Base-by-base conservation (phyloP, 345 rosid species). In the Crucihimalaya himalaica region DNA sequence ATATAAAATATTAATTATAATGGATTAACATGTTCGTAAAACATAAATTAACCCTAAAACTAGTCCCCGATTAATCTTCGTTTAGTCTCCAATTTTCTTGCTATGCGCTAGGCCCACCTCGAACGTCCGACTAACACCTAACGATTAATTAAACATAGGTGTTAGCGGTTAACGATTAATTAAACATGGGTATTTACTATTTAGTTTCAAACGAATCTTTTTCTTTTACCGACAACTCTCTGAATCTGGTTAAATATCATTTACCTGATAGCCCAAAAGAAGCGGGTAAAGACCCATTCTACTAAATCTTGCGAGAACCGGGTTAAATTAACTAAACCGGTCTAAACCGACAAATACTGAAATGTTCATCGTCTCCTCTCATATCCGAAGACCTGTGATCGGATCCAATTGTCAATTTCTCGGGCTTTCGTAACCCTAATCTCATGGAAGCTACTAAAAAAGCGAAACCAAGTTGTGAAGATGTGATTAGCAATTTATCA, bases 401-500 rank as follows among this genome's bases (percentile, higher is more conserved):
- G 9, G 20, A 42, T 68, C 31, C 63, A 55, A 28, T 42, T 19
- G 63, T 18, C 63, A 29, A 8, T 1, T 55, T 19, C 69, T 37
- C 61, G 5, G 5, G 11, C 11, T 20, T 58, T 32, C 11, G 32
- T 2, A 53, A 40, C 45, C 62, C 74, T 46, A 21, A 39, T 46
- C 21, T n/a, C 10, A 63, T 72, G 70, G 47, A 43, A 52, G n/a
- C 11, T 21, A 23, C 2, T 5, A 72, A 56, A 47, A 65, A 40
- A 16, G 11, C 65, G 16, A 65, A 56, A 8, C 51, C 48, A 27
- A 57, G 20, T 25, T 29, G 42, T 12, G 19, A 6, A 27, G 79
- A 75, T 34, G 6, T 52, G 31, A 68, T 68, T 0, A 67, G 46
- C 62, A 14, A 13, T 16, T 9, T 75, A 67, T 73, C 79, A 50